Conservation (phyloP, 1,284 basidiomycete species). For the Ceratobasidium sp. region DNA sequence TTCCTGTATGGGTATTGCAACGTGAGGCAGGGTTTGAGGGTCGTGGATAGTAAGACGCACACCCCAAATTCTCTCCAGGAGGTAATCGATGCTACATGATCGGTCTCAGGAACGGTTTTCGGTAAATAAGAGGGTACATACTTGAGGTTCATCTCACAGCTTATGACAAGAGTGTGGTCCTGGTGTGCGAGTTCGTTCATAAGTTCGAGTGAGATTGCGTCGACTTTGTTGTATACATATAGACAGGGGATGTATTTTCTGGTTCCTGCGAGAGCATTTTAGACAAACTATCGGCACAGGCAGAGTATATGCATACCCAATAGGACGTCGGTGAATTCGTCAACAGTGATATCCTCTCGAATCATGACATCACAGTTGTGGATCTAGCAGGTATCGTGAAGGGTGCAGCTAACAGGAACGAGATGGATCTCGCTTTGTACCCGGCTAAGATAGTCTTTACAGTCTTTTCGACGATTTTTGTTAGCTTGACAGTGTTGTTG, state of each 20-base stretch:
- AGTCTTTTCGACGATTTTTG: conserved; percentile 93
- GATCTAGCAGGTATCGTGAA: conserved; percentile 65
- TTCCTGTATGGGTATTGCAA: conserved; percentile 51
- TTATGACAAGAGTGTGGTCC: conserved; percentile 91
- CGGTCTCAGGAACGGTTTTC: neutral
- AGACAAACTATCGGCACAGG: neutral
- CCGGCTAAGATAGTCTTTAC: conserved; percentile 89
- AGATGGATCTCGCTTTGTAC: conserved; percentile 58
- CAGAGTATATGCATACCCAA: conserved; percentile 64
- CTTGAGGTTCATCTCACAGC: conserved; percentile 92
- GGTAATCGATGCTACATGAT: conserved; percentile 74
- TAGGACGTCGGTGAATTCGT: conserved; percentile 97
- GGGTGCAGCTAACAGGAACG: neutral
- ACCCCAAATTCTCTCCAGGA: conserved; percentile 91
- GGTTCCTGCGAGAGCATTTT: conserved; percentile 58
- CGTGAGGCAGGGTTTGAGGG: neutral
- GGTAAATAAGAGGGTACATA: conserved; percentile 48
- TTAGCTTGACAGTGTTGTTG: conserved; percentile 90
- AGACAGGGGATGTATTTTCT: conserved; percentile 92
- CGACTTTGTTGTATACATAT: conserved; percentile 97
- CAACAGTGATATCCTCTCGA: conserved; percentile 93
- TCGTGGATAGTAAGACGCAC: conserved; percentile 39
- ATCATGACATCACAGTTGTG: conserved; percentile 98
- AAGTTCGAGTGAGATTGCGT: conserved; percentile 88
- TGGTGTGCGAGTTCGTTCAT: conserved; percentile 87